These are phyloP conservation scores for Globisporangium uncinulatum DNA, from an alignment of 352 stramenopile genomes.

Conservation along the genomic window DNA sequence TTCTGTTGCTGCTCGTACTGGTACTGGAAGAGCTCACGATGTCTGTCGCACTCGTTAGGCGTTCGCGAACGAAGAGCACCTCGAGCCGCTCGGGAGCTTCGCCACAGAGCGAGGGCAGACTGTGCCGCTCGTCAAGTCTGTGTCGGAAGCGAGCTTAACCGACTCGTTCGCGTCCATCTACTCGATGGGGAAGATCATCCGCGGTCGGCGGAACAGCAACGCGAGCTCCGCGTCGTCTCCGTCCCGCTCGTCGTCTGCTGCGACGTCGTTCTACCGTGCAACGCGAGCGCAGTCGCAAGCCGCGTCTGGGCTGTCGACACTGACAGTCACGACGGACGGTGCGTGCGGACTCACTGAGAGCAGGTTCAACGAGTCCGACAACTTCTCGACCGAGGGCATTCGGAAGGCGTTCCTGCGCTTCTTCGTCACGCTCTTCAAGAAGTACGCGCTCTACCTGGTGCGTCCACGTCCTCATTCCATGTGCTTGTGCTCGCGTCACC, in stretches of 20 bases:
- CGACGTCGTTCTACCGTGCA: constrained; percentile 13
- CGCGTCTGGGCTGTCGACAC: neutral
- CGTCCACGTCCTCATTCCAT: neutral
- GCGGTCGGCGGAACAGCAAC: constrained; percentile 43
- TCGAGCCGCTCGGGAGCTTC: constrained; percentile 76
- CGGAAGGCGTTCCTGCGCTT: constrained; percentile 76
- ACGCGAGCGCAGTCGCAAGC: constrained; percentile 2
- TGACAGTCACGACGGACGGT: constrained; percentile 19
- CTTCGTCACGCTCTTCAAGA: constrained; percentile 78
- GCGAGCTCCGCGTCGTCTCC: constrained; percentile 29
- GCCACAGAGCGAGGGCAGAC: constrained; percentile 62
- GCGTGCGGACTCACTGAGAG: constrained; percentile 52
- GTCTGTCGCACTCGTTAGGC: constrained; percentile 23
- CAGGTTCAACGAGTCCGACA: constrained; percentile 57
- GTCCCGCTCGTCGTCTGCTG: constrained; percentile 19
- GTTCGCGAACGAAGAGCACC: constrained; percentile 74
- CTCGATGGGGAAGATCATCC: constrained; percentile 65
- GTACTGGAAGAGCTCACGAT: neutral
- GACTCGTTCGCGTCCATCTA: constrained; percentile 55
- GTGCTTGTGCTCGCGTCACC: too few relatives aligned
- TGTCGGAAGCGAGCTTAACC: constrained; percentile 44
- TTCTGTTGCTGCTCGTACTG: neutral
- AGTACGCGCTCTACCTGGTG: constrained; percentile 76
- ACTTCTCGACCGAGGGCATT: constrained; percentile 60
- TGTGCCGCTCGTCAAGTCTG: constrained; percentile 50